Percentiles rank a stretch among this genome's conserved stretches.
Conservation (phyloP, 441 rosid species). For the Adansonia gregorii region DNA sequence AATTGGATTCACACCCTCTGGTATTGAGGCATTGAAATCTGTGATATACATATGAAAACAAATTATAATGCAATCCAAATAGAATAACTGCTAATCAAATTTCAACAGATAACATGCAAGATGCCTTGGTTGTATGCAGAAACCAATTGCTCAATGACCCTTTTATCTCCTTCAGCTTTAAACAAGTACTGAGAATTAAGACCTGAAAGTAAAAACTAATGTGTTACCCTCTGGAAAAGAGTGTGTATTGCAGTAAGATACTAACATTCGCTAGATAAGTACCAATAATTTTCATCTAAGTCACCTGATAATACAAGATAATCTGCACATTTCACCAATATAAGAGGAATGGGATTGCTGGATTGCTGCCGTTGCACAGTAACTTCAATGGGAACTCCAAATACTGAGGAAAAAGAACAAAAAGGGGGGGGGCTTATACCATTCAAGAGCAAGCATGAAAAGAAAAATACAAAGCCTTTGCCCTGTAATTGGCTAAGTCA, state of each 20-base stretch:
- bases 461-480: neutral
- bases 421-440: constrained; percentile 21
- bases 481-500: neutral
- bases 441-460: neutral
- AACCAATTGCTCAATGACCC: constrained; percentile 73
- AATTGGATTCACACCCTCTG: constrained; percentile 69
- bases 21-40: constrained; percentile 73
- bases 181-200: constrained; percentile 67
- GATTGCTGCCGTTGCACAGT: constrained; percentile 76
- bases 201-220: constrained; percentile 44
- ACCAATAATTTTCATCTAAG: constrained; percentile 16
- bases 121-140: constrained; percentile 77
- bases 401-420: constrained; percentile 44
- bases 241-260: constrained; percentile 7
- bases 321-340: constrained; percentile 78
- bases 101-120: constrained; percentile 3
- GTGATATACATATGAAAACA: constrained; percentile 31
- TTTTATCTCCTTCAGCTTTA: constrained; percentile 77
- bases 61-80: constrained; percentile 11
- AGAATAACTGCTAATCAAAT: constrained; percentile 19
- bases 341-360: constrained; percentile 65
- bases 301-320: constrained; percentile 81
- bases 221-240: constrained; percentile 16
- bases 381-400: constrained; percentile 84
- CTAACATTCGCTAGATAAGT: constrained; percentile 10